Conservation (phyloP, 1,284 basidiomycete genomes). For the Exsudoporus floridanus region DNA sequence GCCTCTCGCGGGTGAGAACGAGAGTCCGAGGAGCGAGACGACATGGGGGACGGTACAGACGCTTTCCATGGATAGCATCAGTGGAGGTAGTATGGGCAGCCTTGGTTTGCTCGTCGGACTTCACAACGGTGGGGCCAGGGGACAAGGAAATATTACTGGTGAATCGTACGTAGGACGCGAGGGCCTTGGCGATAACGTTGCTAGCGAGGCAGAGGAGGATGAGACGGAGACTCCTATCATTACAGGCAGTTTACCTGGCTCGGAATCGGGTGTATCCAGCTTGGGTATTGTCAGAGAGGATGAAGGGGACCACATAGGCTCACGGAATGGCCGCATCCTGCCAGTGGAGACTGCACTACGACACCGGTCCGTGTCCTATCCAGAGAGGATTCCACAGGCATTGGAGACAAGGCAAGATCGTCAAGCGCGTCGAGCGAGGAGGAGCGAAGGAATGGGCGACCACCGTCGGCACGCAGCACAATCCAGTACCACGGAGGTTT, state of each 20-base stretch:
- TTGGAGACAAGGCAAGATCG: conserved; percentile 18
- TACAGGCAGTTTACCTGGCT: conserved; percentile 21
- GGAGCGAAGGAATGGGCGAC: conserved; percentile 21
- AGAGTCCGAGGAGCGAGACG: conserved; percentile 35
- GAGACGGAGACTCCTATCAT: conserved; percentile 22
- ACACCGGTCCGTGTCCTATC: conserved; percentile 20
- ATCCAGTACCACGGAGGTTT: conserved; percentile 22
- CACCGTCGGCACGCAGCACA: conserved; percentile 24
- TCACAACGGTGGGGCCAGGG: conserved; percentile 33
- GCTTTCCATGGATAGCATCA: conserved; percentile 19
- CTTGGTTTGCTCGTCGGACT: conserved; percentile 32
- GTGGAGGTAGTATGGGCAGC: conserved; percentile 28
- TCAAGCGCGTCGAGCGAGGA: conserved; percentile 20
- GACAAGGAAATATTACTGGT: conserved; percentile 20
- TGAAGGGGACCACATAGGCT: conserved; percentile 20
- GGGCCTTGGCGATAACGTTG: conserved; percentile 8
- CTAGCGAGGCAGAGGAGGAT: conserved; percentile 18
- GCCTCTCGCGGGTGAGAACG: conserved; percentile 17
- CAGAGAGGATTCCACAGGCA: conserved; percentile 13
- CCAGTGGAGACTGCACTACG: conserved; percentile 15
- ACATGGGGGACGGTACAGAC: conserved; percentile 36
- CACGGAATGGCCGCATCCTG: conserved; percentile 11
- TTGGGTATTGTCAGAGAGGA: conserved; percentile 36
- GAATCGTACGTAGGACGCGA: conserved; percentile 20
- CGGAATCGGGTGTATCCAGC: conserved; percentile 20